phyloP scores from a whole-genome alignment of 1,139 yeast species.

The Kodamaea fungicola region DNA sequence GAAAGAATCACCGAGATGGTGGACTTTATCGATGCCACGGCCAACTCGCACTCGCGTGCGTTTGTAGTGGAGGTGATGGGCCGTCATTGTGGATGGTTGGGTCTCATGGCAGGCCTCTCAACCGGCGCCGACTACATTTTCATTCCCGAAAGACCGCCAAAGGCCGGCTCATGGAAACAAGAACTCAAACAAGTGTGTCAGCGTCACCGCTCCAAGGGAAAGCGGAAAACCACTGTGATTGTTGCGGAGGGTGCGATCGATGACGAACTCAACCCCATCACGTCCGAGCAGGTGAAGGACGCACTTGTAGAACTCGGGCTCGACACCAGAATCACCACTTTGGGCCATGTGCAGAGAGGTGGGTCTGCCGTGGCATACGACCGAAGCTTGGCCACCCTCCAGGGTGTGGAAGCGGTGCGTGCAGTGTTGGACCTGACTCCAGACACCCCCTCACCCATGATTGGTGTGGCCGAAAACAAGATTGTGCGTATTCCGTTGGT shows the following conservation, averaged over 20 bases:
- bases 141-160: slow-evolving; percentile 74
- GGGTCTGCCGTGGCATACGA: slow-evolving; percentile 83
- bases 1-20: slow-evolving; percentile 76
- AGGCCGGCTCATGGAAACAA: slow-evolving; percentile 56
- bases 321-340: slow-evolving; percentile 74
- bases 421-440: slow-evolving; percentile 71
- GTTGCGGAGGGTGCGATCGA: slow-evolving; percentile 85
- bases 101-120: slow-evolving; percentile 77
- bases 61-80: slow-evolving; percentile 90
- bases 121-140: slow-evolving; percentile 79
- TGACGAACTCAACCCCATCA: slow-evolving; percentile 59
- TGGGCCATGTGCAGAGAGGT: slow-evolving; percentile 86
- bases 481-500: slow-evolving; percentile 67
- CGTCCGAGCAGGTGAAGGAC: slow-evolving; percentile 63
- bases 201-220: slow-evolving; percentile 67
- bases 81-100: slow-evolving; percentile 86
- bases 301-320: slow-evolving; percentile 69
- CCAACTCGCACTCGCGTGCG: slow-evolving; percentile 79
- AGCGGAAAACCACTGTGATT: slow-evolving; percentile 74
- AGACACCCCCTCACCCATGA: slow-evolving; percentile 71
- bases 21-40: slow-evolving; percentile 82
- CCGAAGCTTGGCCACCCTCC: slow-evolving; percentile 70
- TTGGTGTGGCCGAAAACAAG: slow-evolving; percentile 69
- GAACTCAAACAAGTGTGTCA: slow-evolving; percentile 63
- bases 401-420: slow-evolving; percentile 81